Evolutionary conservation across 192 early-diverging fungal genomes (phyloP).

Genomic region (Dispira simplex): DNA sequence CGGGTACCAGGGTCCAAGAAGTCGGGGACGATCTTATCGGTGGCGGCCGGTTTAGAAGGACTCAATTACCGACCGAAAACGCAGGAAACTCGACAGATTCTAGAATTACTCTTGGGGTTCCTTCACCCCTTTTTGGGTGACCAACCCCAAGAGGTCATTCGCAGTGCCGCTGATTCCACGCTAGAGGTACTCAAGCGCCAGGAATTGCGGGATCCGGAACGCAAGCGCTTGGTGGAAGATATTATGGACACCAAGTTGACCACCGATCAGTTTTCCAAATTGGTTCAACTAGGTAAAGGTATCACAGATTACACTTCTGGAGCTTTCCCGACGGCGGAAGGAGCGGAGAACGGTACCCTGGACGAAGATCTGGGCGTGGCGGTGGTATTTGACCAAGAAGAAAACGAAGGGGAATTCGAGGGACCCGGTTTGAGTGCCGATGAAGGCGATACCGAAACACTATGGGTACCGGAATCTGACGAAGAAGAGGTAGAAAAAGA

Average conservation of each 20-base stretch:
- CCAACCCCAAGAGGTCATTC: slow-evolving; percentile 78
- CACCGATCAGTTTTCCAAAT: slow-evolving; percentile 70
- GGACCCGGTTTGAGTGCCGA: slow-evolving; percentile 31
- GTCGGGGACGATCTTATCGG: slow-evolving; percentile 47
- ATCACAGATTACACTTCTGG: slow-evolving; percentile 70
- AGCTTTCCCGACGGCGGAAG: slow-evolving; percentile 4
- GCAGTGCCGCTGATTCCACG: slow-evolving; percentile 76
- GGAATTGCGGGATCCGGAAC: slow-evolving; percentile 71
- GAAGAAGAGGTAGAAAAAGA: slow-evolving; percentile 37
- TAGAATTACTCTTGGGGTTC: slow-evolving; percentile 81
- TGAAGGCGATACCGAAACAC: slow-evolving; percentile 29
- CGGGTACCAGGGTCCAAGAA: slow-evolving; percentile 19
- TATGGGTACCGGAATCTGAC: slow-evolving; percentile 18
- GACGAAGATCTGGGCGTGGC: slow-evolving; percentile 89
- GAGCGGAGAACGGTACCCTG: slow-evolving; percentile 33
- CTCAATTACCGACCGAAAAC: slow-evolving; percentile 77
- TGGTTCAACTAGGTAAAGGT: slow-evolving; percentile 85
- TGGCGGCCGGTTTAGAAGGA: slow-evolving; percentile 76
- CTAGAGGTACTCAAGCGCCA: slow-evolving; percentile 76
- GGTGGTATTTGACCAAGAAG: slow-evolving; percentile 92
- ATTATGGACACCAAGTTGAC: slow-evolving; percentile 47
- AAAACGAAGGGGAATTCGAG: slow-evolving; percentile 62
- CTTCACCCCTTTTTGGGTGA: slow-evolving; percentile 69
- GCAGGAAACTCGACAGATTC: slow-evolving; percentile 73
- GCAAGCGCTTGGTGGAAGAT: slow-evolving; percentile 67